Conservation (phyloP, 1,284 basidiomycete genomes). For the Boletellus sp. region DNA sequence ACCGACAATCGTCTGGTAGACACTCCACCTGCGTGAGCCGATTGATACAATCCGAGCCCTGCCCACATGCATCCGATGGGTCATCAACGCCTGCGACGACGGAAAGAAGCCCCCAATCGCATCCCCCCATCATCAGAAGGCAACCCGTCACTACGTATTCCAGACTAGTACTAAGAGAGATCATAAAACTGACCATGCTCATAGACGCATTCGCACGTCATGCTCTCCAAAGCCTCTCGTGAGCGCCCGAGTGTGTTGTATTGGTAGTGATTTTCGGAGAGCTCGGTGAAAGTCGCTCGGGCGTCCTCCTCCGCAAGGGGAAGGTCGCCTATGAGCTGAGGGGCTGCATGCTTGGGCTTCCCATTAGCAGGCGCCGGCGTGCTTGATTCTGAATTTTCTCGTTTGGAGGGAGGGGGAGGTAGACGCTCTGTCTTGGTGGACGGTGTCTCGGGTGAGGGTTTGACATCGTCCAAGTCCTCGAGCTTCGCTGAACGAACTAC, state of each 20-base stretch:
- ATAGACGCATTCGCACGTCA: constrained; percentile 89
- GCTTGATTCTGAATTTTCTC: constrained; percentile 32
- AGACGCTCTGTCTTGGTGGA: constrained; percentile 28
- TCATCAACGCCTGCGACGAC: constrained; percentile 50
- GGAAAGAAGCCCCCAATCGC: constrained; percentile 19
- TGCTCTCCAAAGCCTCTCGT: constrained; percentile 85
- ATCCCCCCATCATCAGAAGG: constrained; percentile 15
- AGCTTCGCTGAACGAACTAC: constrained; percentile 10
- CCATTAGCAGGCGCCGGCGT: constrained; percentile 27
- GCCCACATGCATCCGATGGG: constrained; percentile 76
- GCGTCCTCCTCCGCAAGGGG: constrained; percentile 76
- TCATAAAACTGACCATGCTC: constrained; percentile 62
- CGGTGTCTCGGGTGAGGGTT: constrained; percentile 28
- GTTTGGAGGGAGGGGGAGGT: constrained; percentile 25
- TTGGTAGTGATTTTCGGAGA: constrained; percentile 84
- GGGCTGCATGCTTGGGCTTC: constrained; percentile 34
- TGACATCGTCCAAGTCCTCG: constrained; percentile 28
- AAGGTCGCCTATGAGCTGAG: constrained; percentile 75
- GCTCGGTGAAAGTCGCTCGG: constrained; percentile 68
- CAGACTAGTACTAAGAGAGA: constrained; percentile 21
- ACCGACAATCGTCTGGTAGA: constrained; percentile 82
- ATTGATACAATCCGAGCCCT: constrained; percentile 93
- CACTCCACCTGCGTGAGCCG: constrained; percentile 97
- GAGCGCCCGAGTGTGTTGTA: constrained; percentile 83
- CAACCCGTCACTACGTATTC: constrained; percentile 26